Conservation (phyloP, 805 yeast genomes). For the Ogataea saltuana region DNA sequence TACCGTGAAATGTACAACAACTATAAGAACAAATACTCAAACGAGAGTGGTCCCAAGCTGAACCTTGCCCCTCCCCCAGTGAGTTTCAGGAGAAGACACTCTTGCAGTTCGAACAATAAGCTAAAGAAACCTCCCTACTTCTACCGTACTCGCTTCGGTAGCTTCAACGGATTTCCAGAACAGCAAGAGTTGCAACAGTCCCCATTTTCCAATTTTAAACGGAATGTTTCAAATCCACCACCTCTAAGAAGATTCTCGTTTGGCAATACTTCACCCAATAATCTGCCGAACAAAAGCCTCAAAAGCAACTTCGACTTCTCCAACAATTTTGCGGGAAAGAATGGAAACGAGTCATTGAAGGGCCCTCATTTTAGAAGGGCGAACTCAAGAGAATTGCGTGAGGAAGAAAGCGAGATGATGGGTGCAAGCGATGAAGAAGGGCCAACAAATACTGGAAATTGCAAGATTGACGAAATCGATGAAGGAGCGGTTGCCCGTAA, state of each 20-base stretch:
- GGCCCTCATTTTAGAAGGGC: slow-evolving; percentile 8
- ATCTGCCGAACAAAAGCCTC: slow-evolving; percentile 15
- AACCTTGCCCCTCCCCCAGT: slow-evolving; percentile 81
- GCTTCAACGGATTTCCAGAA: slow-evolving; percentile 20
- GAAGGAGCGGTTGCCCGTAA: slow-evolving; percentile 26
- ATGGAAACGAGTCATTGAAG: slow-evolving; percentile 6
- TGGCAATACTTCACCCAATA: slow-evolving; percentile 19
- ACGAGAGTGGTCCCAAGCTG: slow-evolving; percentile 29
- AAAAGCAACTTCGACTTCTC: slow-evolving; percentile 22
- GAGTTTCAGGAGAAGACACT: slow-evolving; percentile 50
- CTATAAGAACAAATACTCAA: slow-evolving; percentile 33
- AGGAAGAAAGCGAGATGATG: slow-evolving; percentile 16
- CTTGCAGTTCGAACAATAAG: slow-evolving; percentile 20
- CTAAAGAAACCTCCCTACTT: slow-evolving; percentile 19
- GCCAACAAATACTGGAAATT: slow-evolving; percentile 7
- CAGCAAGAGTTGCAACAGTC: slow-evolving; percentile 16
- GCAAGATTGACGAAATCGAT: slow-evolving; percentile 23
- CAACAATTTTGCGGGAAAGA: slow-evolving; percentile 9
- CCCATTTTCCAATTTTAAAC: slow-evolving; percentile 12
- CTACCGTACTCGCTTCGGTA: slow-evolving; percentile 20
- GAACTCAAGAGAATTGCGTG: slow-evolving; percentile 10
- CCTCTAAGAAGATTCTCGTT: slow-evolving; percentile 23
- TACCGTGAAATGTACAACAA: slow-evolving; percentile 61
- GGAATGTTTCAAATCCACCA: slow-evolving; percentile 14
- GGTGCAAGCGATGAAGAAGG: slow-evolving; percentile 21